phyloP scores from a whole-genome alignment of 345 rosid species.

The Pistacia integerrima region DNA sequence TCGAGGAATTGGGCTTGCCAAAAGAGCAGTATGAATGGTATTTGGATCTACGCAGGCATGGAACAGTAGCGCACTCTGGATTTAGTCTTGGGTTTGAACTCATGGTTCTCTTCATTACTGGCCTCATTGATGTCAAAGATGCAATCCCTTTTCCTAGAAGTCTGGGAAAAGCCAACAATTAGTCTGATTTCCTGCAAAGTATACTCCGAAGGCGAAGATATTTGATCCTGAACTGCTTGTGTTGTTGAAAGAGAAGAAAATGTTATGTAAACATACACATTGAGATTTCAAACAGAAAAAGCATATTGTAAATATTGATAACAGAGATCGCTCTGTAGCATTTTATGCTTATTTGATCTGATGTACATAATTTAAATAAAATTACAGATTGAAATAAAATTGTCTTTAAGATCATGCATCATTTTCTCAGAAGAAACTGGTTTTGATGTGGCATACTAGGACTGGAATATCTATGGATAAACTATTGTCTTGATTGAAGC shows the following conservation, averaged over 20 bases:
- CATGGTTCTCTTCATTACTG: slow-evolving; percentile 70
- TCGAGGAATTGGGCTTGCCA: slow-evolving; percentile 47
- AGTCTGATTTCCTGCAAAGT: slow-evolving; percentile 1
- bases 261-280: slow-evolving; percentile 7
- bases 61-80: slow-evolving; percentile 78
- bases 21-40: slow-evolving; percentile 79
- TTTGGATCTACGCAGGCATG: slow-evolving; percentile 75
- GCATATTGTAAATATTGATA: not conserved
- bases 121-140: slow-evolving; percentile 77
- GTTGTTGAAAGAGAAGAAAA: not conserved
- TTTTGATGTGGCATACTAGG: slow-evolving; percentile 9
- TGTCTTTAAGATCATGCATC: not conserved
- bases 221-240: not conserved
- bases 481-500: slow-evolving; percentile 26
- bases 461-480: slow-evolving; percentile 33
- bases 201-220: not conserved
- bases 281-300: not conserved
- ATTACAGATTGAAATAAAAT: slow-evolving; percentile 12
- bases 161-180: slow-evolving; percentile 53
- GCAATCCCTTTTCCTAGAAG: slow-evolving; percentile 79
- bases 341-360: slow-evolving; percentile 4
- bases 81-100: slow-evolving; percentile 69
- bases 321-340: slow-evolving; percentile 14
- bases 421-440: not conserved
- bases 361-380: slow-evolving; percentile 3